Evolutionary conservation across 2,329 filamentous ascomycete genomes (phyloP).

Genomic region (Colletotrichum cuscutae): DNA sequence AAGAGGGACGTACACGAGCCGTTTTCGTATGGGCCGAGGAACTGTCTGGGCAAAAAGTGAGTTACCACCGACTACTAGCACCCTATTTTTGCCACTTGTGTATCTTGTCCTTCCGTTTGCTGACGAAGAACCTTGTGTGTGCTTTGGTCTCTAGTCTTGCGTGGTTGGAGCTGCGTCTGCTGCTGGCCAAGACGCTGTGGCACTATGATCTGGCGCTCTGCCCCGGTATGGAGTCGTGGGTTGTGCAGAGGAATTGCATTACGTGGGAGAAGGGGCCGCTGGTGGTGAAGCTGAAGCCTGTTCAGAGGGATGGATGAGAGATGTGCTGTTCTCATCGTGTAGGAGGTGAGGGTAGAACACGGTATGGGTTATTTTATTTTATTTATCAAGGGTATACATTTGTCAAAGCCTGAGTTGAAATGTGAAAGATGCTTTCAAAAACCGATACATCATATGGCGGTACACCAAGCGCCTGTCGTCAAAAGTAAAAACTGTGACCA

Average conservation of each 20-base stretch:
- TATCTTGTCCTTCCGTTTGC: not conserved
- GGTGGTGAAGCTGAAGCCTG: slow-evolving; percentile 22
- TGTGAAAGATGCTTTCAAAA: no score
- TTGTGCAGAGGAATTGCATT: slow-evolving; percentile 49
- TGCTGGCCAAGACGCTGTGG: slow-evolving; percentile 58
- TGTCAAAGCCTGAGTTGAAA: no score
- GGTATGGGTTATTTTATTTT: no score
- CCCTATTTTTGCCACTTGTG: no score
- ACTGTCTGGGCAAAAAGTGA: slow-evolving; percentile 60
- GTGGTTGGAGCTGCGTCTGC: slow-evolving; percentile 60
- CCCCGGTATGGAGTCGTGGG: slow-evolving; percentile 48
- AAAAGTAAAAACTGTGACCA: no score
- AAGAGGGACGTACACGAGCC: slow-evolving; percentile 56
- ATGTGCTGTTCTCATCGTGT: no score
- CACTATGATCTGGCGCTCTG: slow-evolving; percentile 58
- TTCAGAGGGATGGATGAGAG: not conserved
- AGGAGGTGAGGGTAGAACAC: no score
- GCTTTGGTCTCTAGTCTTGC: slow-evolving; percentile 50
- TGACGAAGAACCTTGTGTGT: not conserved
- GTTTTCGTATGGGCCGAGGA: slow-evolving; percentile 59
- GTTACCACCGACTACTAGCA: slow-evolving; percentile 8
- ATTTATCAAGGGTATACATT: no score
- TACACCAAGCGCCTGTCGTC: no score
- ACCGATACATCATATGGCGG: no score
- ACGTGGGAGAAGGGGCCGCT: slow-evolving; percentile 46